Base-by-base conservation (phyloP, 1,284 basidiomycete species). In the Rhodotorula sp. region DNA sequence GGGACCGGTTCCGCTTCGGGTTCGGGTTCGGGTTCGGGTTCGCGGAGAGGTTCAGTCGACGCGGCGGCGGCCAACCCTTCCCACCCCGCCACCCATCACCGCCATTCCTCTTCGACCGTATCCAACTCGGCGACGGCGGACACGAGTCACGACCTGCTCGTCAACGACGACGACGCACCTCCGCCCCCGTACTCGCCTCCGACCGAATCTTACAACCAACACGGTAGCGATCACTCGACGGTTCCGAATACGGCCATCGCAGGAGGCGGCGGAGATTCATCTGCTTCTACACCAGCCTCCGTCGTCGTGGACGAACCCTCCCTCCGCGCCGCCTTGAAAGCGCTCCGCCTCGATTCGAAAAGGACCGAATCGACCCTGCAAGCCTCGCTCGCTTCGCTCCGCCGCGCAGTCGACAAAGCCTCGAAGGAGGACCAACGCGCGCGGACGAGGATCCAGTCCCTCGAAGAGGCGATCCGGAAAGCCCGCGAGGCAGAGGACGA, bases 371-470 rank as follows among this genome's bases (percentile, higher is more conserved):
- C 69, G 34, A n/a, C 67, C 23, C 67, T 76, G n/a, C 5, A 61
- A 20, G 47, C 68, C 2, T 73, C 70, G 21, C 58, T 76, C 31
- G 43, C 59, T 3, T 68, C 73, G 1, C 52, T 76, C 1, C 65
- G 65, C 10, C 72, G 72, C 60, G 54, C 61, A 16, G 71, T 76
- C 31, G 75, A 76, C 18, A 76, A 76, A 43, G 69, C 70, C 26
- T 23, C 69, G n/a, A 76, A 76, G 61, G 75, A 76, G 69, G 75
- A 76, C 61, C 75, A 76, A 58, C 64, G 75, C 26, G 73, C 73
- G 51, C 57, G 75, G 54, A 71, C 68, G 26, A 39, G 75, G 58
- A 75, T 76, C 59, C 73, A 69, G 15, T 43, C 59, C 3, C 58
- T 76, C 23, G 75, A 76, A 51, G 75, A 76, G 58, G 70, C 67